Evolutionary conservation across 768 basidiomycete genomes (phyloP).

Genomic region (Suillus weaverae): DNA sequence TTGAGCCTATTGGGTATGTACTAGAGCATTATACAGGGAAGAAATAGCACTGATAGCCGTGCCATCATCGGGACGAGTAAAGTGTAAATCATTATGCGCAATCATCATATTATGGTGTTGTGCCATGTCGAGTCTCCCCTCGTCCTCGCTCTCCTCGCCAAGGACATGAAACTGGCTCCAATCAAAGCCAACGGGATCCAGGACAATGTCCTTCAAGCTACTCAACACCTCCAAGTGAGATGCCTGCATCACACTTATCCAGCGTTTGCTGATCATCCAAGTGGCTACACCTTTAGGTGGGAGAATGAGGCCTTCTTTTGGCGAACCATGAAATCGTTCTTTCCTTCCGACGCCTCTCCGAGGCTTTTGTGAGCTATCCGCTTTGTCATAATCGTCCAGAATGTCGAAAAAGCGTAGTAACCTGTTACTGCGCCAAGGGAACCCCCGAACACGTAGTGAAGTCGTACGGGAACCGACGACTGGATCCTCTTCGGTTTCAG

Average conservation of each 20-base stretch:
- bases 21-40: conserved; percentile 16
- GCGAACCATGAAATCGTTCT: conserved; percentile 52
- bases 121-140: conserved; percentile 20
- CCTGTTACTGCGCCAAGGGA: conserved; percentile 67
- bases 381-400: conserved; percentile 58
- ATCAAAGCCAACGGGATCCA: conserved; percentile 50
- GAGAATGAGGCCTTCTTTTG: conserved; percentile 55
- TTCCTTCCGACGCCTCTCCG: conserved; percentile 60
- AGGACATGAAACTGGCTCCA: conserved; percentile 49
- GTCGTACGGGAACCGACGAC: conserved; percentile 31
- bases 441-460: conserved; percentile 55
- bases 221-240: conserved; percentile 49
- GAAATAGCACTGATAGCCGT: conserved; percentile 10
- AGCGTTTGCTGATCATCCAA: conserved; percentile 78
- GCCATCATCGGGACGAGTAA: conserved; percentile 11
- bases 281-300: conserved; percentile 64
- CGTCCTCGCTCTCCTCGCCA: conserved; percentile 57
- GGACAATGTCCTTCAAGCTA: conserved; percentile 43
- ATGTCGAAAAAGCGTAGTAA: conserved; percentile 58
- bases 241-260: conserved; percentile 46
- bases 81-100: conserved; percentile 14
- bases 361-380: conserved; percentile 45
- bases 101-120: conserved; percentile 5
- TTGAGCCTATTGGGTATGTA: conserved; percentile 1
- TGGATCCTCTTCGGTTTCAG: conserved; percentile 49